These are phyloP conservation scores for Penicillium pulvis DNA, from an alignment of 495 filamentous ascomycete genomes.

Conservation along the genomic window DNA sequence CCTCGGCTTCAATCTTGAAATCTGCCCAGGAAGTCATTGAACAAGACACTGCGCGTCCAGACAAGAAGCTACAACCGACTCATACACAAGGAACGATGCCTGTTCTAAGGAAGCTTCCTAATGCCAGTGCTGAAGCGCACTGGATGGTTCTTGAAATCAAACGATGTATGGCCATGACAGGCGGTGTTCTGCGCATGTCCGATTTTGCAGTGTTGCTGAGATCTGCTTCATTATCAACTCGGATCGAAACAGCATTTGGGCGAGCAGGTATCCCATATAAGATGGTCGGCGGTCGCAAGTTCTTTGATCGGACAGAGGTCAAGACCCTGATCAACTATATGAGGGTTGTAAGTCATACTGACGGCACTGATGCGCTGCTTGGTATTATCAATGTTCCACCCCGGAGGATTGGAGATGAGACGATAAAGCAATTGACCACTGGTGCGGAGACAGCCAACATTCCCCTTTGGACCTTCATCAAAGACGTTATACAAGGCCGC, in stretches of 20 bases:
- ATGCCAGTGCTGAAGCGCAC: conserved; percentile 71
- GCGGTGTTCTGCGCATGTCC: conserved; percentile 66
- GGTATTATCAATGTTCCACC: conserved; percentile 85
- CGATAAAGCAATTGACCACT: conserved; percentile 73
- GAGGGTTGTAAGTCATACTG: conserved; percentile 79
- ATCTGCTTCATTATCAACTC: conserved; percentile 78
- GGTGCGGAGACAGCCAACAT: conserved; percentile 65
- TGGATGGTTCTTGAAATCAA: conserved; percentile 92
- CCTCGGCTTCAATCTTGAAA: conserved; percentile 83
- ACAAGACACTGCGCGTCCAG: conserved; percentile 79
- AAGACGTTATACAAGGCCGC: conserved; percentile 69
- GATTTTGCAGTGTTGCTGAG: conserved; percentile 89
- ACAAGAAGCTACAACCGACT: conserved; percentile 77
- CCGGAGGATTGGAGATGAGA: conserved; percentile 80
- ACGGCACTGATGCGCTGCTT: conserved; percentile 84
- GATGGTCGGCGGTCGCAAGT: conserved; percentile 91
- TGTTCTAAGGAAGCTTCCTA: conserved; percentile 76
- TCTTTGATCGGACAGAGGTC: conserved; percentile 92
- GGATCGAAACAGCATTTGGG: conserved; percentile 81
- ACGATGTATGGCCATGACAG: conserved; percentile 69
- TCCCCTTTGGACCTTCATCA: conserved; percentile 74
- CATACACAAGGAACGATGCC: conserved; percentile 81
- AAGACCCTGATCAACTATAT: conserved; percentile 90
- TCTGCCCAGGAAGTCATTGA: conserved; percentile 86
- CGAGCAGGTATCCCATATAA: conserved; percentile 86